Base-by-base conservation (phyloP, 2,329 filamentous ascomycete species). In the Fusarium penzigii region DNA sequence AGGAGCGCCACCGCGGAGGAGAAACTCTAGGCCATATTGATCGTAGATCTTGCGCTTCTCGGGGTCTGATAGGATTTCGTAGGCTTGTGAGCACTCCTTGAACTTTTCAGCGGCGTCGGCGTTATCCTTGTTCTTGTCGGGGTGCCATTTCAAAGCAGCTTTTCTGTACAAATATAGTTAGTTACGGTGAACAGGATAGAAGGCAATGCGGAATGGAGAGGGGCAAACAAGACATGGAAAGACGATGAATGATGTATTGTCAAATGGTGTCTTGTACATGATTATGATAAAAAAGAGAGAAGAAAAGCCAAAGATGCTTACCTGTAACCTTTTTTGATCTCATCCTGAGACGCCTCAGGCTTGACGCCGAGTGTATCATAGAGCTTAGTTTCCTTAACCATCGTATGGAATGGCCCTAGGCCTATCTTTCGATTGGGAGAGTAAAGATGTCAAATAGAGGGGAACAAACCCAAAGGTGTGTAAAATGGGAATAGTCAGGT, bases 31-130 rank as follows among this genome's bases (percentile, higher is more conserved):
- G 57, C 94, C 94, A 72, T 87, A 97, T 69, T 93, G 87, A 71
- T 99, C 94, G 71, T 99, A 99, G 40, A 87, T 87, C 73, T 96
- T 94, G 67, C 94, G 88, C 76, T 97, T 99, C 70, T 97, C 92
- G 54, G 93, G 92, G 67, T 99, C 94, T 56, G 91, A 96, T 3
- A 99, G 86, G 64, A 99, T 96, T 76, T 99, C 94, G 77, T 97
- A 99, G 51, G 94, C 94, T 76, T 97, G 92, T 1, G 92, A 96
- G 59, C 92, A 89, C 72, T 97, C 94, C 77, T 99, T 99, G 81
- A 99, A 99, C 75, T 93, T 97, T 71, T 97, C 94, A 55, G 85
- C 80, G 9, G 93, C 90, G 47, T 85, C 77, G 29, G 92, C 86
- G 65, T 93, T 92, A 75, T 96, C 87, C 73, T 92, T 92, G 81